Base-by-base conservation (phyloP, 192 early-diverging fungal genomes). In the Coemansia umbellata region DNA sequence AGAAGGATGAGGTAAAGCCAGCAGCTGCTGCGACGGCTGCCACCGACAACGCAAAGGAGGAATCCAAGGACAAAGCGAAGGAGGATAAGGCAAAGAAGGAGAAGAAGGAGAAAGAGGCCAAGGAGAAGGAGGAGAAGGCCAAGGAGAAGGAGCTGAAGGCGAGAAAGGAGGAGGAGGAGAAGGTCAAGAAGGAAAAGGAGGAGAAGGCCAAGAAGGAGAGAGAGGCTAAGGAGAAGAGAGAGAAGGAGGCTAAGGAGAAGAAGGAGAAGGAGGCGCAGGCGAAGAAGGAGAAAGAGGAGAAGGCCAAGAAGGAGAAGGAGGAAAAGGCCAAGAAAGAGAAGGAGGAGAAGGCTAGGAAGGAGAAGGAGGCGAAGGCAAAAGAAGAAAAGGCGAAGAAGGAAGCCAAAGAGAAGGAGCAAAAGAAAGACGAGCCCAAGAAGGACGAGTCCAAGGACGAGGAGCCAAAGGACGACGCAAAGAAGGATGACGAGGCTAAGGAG, bases 1-100 rank as follows among this genome's bases (percentile, higher is more conserved):
- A 66, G 39, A 35, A 51, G 35, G 36, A 9, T 14, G 22, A 48
- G 37, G 47, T 27, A 10, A 59, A 60, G 58, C 50, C 56, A 42
- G 47, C 27, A 8, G 63, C 51, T 18, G 43, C 43, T 11, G 17
- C 62, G 23, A 49, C 37, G 27, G 37, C 61, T 24, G 36, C 28
- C 8, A 30, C 41, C 28, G 56, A n/a, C 27, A 31, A 37, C 18
- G 43, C 47, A 39, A 56, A 63, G 47, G 61, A 51, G 8, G 35
- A 19, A 37, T 17, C 28, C 41, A 24, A 22, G 35, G 41, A 33
- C 15, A 35, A 51, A 30, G 18, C 50, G 19, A 24, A 37, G 9
- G 37, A 60, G 53, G 36, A 18, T 15, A 14, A 43, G 39, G 31
- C 33, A 0, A 27, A 56, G 40, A 26, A n/a, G 7, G 37, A 42